These are phyloP conservation scores for Zymoseptoria crescenta DNA, from an alignment of 2,329 filamentous ascomycete genomes.

Conservation along the genomic window DNA sequence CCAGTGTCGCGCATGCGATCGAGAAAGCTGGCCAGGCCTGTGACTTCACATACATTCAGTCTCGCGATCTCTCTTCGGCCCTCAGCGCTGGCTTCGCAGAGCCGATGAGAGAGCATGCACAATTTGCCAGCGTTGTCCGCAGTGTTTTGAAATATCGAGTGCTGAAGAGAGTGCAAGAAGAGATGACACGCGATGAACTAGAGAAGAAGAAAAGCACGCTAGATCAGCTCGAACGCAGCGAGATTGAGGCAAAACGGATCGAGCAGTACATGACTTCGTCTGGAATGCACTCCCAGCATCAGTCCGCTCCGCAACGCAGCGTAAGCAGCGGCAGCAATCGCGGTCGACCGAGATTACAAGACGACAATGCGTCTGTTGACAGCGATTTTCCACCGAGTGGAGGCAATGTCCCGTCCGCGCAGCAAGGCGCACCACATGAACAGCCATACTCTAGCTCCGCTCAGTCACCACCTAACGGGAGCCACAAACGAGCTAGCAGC, in stretches of 20 bases:
- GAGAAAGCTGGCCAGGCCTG: constrained; percentile 91
- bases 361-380: constrained; percentile 81
- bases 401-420: constrained; percentile 52
- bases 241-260: constrained; percentile 84
- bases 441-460: constrained; percentile 19
- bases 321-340: constrained; percentile 32
- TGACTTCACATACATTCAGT: constrained; percentile 92
- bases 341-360: constrained; percentile 16
- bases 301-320: constrained; percentile 58
- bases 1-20: constrained; percentile 82
- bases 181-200: constrained; percentile 91
- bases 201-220: constrained; percentile 76
- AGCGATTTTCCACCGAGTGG: constrained; percentile 84
- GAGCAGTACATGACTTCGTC: constrained; percentile 82
- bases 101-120: constrained; percentile 93
- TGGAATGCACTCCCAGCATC: constrained; percentile 44
- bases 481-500: constrained; percentile 72
- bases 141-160: constrained; percentile 83
- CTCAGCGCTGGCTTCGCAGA: constrained; percentile 94
- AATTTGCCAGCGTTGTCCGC: constrained; percentile 91
- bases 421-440: constrained; percentile 55
- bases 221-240: constrained; percentile 85
- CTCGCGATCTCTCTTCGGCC: constrained; percentile 77
- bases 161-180: constrained; percentile 90
- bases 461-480: constrained; percentile 17